Base-by-base conservation (phyloP, 169 alveolate genomes). In the Plasmodium vinckei region DNA sequence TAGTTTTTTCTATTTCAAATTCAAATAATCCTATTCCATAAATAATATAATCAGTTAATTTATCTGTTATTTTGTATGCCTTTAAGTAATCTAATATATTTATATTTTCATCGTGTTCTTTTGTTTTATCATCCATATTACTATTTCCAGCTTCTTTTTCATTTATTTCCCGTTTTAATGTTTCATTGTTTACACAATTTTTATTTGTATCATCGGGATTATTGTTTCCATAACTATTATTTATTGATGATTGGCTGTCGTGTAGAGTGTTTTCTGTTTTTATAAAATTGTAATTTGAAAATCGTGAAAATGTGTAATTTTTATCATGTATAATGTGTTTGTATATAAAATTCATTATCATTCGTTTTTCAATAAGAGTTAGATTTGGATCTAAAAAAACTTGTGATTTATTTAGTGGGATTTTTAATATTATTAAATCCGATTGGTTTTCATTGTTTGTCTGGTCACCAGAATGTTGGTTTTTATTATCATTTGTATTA, bases 1-100 rank as follows among this genome's bases (percentile, higher is more conserved):
- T 75, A 46, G 69, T 25, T n/a, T 75, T 46, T 67, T 27, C 64
- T 57, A 75, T 27, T 33, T 61, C 49, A 47, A 75, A 57, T 25
- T 75, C 88, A 56, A 75, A 75, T 57, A 75, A 44, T 47, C 88
- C 88, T 63, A 75, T 75, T 4, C 88, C 88, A 44, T 75, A 75
- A 9, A 75, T 47, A 42, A 75, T 15, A 69, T 75, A 75, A 44
- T 75, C 88, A n/a, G 44, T 49, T 47, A 75, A 21, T 57, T 75
- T 75, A 12, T 69, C 75, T 10, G 65, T 47, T 17, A 75, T 75
- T 23, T 75, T 75, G 59, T 46, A 75, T 56, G 53, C 15, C 51
- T 61, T 64, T 25, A 75, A 67, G 44, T 63, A 75, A 6, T 75
- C 75, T 12, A 39, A 51, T 47, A 75, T 75, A 19, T 49, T 75